Percentiles rank a stretch among this genome's conserved stretches.
Evolutionary conservation across 148 eudicot genomes (phyloP).

Genomic region (Nepenthes gracilis): DNA sequence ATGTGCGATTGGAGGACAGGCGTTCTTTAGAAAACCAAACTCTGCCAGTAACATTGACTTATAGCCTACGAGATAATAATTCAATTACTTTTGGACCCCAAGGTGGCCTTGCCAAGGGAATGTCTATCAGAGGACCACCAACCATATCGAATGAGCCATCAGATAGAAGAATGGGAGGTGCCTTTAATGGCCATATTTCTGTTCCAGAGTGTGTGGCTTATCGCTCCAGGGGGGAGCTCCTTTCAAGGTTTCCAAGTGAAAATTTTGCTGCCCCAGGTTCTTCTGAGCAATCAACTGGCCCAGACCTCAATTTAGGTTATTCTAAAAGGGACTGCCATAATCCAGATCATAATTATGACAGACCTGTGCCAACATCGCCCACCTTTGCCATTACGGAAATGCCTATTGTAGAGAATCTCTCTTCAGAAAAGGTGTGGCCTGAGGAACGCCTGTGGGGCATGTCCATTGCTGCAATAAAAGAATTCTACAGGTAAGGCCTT

Average conservation of each 20-base stretch:
- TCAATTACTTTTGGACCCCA: constrained; percentile 83
- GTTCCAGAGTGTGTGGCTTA: constrained; percentile 31
- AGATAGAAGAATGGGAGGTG: constrained; percentile 42
- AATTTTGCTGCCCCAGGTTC: constrained; percentile 26
- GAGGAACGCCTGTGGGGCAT: constrained; percentile 59
- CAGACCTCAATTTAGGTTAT: constrained; percentile 24
- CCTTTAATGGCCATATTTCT: constrained; percentile 44
- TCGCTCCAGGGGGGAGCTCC: constrained; percentile 37
- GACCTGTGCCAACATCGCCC: constrained; percentile 21
- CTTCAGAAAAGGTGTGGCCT: constrained; percentile 36
- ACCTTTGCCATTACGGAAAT: constrained; percentile 11
- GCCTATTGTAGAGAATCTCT: constrained; percentile 13
- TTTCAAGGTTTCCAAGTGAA: constrained; percentile 27
- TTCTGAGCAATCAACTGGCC: constrained; percentile 31
- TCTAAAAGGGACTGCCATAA: constrained; percentile 37
- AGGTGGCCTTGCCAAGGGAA: constrained; percentile 91
- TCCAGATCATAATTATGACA: constrained; percentile 34
- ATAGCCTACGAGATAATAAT: constrained; percentile 55
- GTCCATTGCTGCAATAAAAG: constrained; percentile 69
- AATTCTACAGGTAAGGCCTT: constrained; percentile 61
- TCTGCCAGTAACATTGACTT: constrained; percentile 55
- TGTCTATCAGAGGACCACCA: constrained; percentile 68
- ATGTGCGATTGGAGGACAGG: constrained; percentile 50
- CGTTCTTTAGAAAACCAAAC: constrained; percentile 43
- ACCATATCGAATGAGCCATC: constrained; percentile 20